These are phyloP conservation scores for Candida sp. DNA, from an alignment of 1,139 yeast genomes.

Conservation along the genomic window DNA sequence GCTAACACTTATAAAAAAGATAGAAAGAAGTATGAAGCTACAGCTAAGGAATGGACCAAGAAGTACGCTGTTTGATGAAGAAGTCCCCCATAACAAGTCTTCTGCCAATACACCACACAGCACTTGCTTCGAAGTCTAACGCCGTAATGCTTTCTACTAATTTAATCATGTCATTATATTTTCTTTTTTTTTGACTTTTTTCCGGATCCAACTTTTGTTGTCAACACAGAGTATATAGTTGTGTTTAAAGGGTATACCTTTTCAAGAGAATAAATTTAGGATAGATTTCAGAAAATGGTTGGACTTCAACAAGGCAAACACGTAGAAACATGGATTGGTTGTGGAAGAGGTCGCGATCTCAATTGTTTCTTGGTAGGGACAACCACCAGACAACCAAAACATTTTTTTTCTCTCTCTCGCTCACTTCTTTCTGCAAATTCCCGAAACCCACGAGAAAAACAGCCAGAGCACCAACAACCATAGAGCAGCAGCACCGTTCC, in stretches of 20 bases:
- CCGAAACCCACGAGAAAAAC: neutral
- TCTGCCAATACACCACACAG: neutral
- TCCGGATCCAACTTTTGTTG: neutral
- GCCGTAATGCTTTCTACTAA: conserved; percentile 3
- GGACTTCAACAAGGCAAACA: neutral
- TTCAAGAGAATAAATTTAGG: conserved; percentile 1
- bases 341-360: neutral
- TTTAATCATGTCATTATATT: conserved; percentile 6
- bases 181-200: neutral
- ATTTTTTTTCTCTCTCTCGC: neutral
- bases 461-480: neutral
- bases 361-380: neutral
- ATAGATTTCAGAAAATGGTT: conserved; percentile 1
- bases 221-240: conserved; percentile 1
- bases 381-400: neutral
- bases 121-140: conserved; percentile 1
- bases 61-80: conserved; percentile 82
- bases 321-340: neutral
- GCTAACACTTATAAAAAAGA: conserved; percentile 97
- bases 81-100: neutral
- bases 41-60: conserved; percentile 99
- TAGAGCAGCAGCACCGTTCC: neutral
- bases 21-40: conserved; percentile 92
- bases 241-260: neutral
- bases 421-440: neutral